phyloP scores from a whole-genome alignment of 768 basidiomycete species.

The Fomitopsis pulvina region DNA sequence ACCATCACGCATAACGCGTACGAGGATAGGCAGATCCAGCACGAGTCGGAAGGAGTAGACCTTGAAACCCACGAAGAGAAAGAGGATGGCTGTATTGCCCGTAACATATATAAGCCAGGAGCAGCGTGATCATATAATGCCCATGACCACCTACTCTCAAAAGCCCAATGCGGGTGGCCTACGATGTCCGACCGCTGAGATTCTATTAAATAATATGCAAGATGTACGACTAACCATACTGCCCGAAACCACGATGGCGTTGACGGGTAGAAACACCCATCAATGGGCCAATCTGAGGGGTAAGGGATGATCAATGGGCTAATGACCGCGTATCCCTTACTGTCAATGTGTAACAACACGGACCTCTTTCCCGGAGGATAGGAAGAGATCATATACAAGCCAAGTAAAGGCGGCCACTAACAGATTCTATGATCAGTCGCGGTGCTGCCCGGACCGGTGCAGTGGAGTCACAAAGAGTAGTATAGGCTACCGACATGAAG shows the following conservation, averaged over 20 bases:
- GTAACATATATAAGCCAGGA: no score
- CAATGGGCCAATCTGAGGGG: conserved; percentile 8
- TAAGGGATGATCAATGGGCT: background rate
- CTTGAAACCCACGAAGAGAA: conserved; percentile 9
- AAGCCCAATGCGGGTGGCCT: conserved; percentile 10
- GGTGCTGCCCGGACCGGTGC: background rate
- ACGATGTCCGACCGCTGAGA: background rate
- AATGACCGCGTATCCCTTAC: background rate
- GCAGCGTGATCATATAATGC: no score
- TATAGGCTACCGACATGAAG: conserved; percentile 2
- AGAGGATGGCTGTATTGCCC: conserved; percentile 14
- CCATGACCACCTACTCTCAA: conserved; percentile 10
- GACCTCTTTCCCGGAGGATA: conserved; percentile 1
- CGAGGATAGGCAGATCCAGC: conserved; percentile 8
- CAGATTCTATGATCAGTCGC: background rate
- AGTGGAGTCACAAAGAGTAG: background rate
- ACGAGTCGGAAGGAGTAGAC: conserved; percentile 13
- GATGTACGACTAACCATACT: conserved; percentile 7
- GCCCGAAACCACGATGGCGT: background rate
- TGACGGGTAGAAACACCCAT: conserved; percentile 6
- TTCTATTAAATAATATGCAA: background rate
- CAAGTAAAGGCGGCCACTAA: background rate
- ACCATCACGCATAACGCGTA: conserved; percentile 11
- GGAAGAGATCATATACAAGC: background rate
- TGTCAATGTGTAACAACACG: background rate